These are phyloP conservation scores for Whalleya microplaca DNA, from an alignment of 2,329 filamentous ascomycete genomes.

Conservation along the genomic window DNA sequence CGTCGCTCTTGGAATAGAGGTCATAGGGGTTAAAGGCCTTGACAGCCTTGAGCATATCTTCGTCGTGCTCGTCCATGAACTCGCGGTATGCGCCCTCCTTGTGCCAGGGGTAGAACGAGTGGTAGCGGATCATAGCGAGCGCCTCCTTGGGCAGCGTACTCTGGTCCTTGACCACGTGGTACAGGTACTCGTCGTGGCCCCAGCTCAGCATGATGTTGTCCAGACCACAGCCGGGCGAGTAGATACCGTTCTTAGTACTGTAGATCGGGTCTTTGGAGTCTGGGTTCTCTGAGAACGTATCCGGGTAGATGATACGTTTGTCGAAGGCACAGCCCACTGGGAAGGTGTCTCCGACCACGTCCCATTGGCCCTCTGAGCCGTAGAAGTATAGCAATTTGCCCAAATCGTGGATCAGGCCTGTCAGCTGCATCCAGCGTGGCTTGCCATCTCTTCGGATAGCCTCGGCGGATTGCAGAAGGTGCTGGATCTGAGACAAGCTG, in stretches of 20 bases:
- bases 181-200: slow-evolving; percentile 89
- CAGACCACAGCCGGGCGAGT: slow-evolving; percentile 76
- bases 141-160: slow-evolving; percentile 77
- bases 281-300: slow-evolving; percentile 77
- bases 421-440: slow-evolving; percentile 81
- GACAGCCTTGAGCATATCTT: slow-evolving; percentile 79
- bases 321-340: slow-evolving; percentile 78
- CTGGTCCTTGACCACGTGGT: slow-evolving; percentile 85
- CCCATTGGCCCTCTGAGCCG: slow-evolving; percentile 87
- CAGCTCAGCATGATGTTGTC: slow-evolving; percentile 89
- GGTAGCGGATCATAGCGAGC: slow-evolving; percentile 90
- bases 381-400: slow-evolving; percentile 83
- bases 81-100: slow-evolving; percentile 76
- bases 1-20: slow-evolving; percentile 89
- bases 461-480: slow-evolving; percentile 85
- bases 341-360: slow-evolving; percentile 87
- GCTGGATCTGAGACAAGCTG: slow-evolving; percentile 83
- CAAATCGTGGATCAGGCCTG: slow-evolving; percentile 77
- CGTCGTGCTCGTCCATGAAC: slow-evolving; percentile 83
- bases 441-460: slow-evolving; percentile 85
- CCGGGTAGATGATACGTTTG: slow-evolving; percentile 76
- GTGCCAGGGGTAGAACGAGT: slow-evolving; percentile 94
- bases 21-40: slow-evolving; percentile 91
- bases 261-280: slow-evolving; percentile 74
- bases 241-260: slow-evolving; percentile 78